These are phyloP conservation scores for Ephemerocybe angulata DNA, from an alignment of 768 basidiomycete genomes.

Conservation along the genomic window DNA sequence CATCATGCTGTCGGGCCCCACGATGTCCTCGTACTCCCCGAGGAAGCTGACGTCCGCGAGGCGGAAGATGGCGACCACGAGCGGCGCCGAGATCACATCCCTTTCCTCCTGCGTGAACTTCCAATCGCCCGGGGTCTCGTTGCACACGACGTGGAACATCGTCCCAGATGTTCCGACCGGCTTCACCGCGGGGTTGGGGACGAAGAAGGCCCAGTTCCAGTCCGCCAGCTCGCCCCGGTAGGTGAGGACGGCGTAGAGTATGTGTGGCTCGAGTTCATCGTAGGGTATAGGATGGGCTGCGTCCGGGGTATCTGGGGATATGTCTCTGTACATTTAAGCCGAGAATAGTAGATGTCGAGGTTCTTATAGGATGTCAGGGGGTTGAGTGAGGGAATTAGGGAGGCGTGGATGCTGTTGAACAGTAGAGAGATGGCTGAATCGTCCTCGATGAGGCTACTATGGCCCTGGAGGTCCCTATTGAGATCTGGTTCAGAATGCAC, in stretches of 20 bases:
- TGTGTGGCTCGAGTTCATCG: conserved; percentile 36
- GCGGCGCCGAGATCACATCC: conserved; percentile 37
- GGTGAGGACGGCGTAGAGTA: conserved; percentile 42
- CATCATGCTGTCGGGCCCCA: conserved; percentile 37
- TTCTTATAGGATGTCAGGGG: neutral
- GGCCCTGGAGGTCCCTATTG: too few species aligned
- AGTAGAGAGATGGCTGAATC: too few species aligned
- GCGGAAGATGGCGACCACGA: conserved; percentile 42
- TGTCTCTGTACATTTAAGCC: neutral
- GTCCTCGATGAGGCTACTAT: too few species aligned
- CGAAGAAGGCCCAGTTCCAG: conserved; percentile 51
- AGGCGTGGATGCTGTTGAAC: neutral
- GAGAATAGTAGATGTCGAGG: neutral
- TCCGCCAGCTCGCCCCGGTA: conserved; percentile 45
- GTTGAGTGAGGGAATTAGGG: neutral
- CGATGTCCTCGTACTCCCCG: conserved; percentile 40
- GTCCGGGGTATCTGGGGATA: conserved; percentile 10
- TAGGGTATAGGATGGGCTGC: conserved; percentile 16
- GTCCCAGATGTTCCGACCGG: conserved; percentile 44
- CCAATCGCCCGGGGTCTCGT: conserved; percentile 30
- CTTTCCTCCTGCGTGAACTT: conserved; percentile 35
- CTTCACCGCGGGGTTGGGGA: conserved; percentile 34
- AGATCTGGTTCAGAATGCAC: too few species aligned
- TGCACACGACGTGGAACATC: conserved; percentile 40
- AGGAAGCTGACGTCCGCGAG: conserved; percentile 40